Evolutionary conservation across 495 filamentous ascomycete genomes (phyloP).

Genomic region (Daldinia concentrica): DNA sequence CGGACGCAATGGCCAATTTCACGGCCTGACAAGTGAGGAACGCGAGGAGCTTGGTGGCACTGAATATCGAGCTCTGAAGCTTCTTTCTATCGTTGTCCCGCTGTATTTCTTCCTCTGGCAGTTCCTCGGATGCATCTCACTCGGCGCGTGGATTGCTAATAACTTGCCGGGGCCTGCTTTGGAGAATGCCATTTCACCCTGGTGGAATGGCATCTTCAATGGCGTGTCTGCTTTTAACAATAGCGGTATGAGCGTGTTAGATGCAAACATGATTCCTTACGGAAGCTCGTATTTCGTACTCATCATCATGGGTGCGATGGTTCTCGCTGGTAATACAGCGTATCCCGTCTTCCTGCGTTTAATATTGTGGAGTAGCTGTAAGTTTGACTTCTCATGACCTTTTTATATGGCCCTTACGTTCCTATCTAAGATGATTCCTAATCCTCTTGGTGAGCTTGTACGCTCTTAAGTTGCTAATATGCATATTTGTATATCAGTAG

Average conservation of each 20-base stretch:
- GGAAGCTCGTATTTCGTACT: constrained; percentile 74
- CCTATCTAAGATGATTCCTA: neutral
- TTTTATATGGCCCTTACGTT: constrained; percentile 26
- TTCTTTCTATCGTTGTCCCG: constrained; percentile 75
- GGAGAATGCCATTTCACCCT: constrained; percentile 71
- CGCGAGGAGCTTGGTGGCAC: constrained; percentile 78
- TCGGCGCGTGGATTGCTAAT: constrained; percentile 75
- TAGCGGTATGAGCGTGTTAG: constrained; percentile 80
- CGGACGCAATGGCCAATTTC: constrained; percentile 78
- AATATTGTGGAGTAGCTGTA: constrained; percentile 72
- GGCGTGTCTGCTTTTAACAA: constrained; percentile 85
- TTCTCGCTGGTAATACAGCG: constrained; percentile 84
- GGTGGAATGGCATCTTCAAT: constrained; percentile 77
- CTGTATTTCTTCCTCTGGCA: constrained; percentile 79
- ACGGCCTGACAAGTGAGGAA: constrained; percentile 71
- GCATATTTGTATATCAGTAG: neutral
- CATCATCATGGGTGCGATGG: constrained; percentile 77
- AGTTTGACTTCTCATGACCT: constrained; percentile 41
- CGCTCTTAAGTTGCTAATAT: neutral
- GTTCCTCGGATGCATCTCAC: constrained; percentile 71
- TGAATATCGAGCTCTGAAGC: constrained; percentile 80
- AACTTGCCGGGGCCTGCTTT: constrained; percentile 65
- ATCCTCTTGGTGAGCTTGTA: neutral
- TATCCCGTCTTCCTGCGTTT: constrained; percentile 81
- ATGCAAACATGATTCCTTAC: constrained; percentile 81